Conservation (phyloP, 2,329 filamentous ascomycete species). For the Colletotrichum sp. region DNA sequence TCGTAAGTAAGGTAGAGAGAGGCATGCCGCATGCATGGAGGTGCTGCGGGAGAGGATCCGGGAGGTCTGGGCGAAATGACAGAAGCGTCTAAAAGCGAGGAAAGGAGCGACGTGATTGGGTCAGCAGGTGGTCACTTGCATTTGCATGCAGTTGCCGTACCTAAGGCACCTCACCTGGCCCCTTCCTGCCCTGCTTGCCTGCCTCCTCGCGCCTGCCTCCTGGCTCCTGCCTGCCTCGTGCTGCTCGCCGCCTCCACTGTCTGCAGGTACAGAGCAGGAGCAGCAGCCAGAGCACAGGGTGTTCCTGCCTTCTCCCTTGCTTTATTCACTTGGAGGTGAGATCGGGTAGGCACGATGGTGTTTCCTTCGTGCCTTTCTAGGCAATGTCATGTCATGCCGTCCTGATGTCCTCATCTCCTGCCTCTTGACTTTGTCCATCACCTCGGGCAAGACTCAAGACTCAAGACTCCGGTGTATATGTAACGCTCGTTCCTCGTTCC, state of each 20-base stretch:
- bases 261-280: neutral
- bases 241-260: neutral
- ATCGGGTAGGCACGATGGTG: neutral
- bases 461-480: neutral
- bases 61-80: conserved; percentile 12
- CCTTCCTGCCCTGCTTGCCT: neutral
- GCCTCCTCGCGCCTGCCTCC: neutral
- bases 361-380: neutral
- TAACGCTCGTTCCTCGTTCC: neutral
- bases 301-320: neutral
- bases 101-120: neutral
- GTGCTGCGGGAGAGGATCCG: conserved; percentile 10
- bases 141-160: neutral
- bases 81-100: neutral
- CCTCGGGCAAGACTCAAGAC: neutral
- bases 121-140: neutral
- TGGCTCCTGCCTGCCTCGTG: neutral
- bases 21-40: neutral
- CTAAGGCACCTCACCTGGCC: neutral
- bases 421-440: neutral
- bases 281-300: neutral
- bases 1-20: neutral
- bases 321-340: neutral
- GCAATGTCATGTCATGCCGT: neutral
- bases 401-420: neutral